Conservation (phyloP, 495 filamentous ascomycete genomes). For the Aspergillus panamensis region DNA sequence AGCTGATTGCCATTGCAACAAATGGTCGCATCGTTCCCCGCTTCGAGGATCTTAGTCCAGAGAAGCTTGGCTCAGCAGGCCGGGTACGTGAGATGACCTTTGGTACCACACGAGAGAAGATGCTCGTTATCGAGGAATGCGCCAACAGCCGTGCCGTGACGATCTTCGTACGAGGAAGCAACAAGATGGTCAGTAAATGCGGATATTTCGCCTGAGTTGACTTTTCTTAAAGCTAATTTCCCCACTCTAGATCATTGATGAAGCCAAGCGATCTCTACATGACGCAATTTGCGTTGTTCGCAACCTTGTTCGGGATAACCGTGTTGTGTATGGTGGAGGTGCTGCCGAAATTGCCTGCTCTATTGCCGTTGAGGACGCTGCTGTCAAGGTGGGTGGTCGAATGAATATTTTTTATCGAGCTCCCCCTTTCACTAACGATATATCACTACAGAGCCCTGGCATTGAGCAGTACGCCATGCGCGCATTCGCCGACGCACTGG, state of each 20-base stretch:
- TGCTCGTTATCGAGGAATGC: constrained; percentile 99
- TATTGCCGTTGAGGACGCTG: constrained; percentile 90
- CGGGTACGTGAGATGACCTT: constrained; percentile 93
- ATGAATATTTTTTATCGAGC: background rate
- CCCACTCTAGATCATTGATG: constrained; percentile 82
- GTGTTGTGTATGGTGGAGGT: constrained; percentile 97
- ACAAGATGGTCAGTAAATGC: constrained; percentile 81
- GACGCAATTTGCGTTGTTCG: constrained; percentile 97
- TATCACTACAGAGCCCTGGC: constrained; percentile 64
- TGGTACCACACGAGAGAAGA: constrained; percentile 96
- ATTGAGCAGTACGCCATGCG: constrained; percentile 99
- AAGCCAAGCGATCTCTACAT: constrained; percentile 95
- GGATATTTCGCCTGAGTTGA: background rate
- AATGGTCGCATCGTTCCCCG: constrained; percentile 96
- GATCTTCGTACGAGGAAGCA: constrained; percentile 92
- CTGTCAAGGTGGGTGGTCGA: constrained; percentile 61
- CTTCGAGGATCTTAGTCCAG: constrained; percentile 87
- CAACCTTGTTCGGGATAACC: constrained; percentile 93
- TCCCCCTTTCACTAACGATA: constrained; percentile 3
- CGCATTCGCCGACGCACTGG: constrained; percentile 92
- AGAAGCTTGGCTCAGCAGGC: constrained; percentile 88
- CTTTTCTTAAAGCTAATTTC: constrained; percentile 24
- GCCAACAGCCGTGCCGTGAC: constrained; percentile 97
- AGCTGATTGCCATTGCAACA: constrained; percentile 96
- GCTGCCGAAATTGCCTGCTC: constrained; percentile 98